A percentile compares a stretch with the other conserved stretches of the same genome.
These are phyloP conservation scores for Prototheca wickerhamii DNA, from an alignment of 163 green algal species.

Conservation along the genomic window DNA sequence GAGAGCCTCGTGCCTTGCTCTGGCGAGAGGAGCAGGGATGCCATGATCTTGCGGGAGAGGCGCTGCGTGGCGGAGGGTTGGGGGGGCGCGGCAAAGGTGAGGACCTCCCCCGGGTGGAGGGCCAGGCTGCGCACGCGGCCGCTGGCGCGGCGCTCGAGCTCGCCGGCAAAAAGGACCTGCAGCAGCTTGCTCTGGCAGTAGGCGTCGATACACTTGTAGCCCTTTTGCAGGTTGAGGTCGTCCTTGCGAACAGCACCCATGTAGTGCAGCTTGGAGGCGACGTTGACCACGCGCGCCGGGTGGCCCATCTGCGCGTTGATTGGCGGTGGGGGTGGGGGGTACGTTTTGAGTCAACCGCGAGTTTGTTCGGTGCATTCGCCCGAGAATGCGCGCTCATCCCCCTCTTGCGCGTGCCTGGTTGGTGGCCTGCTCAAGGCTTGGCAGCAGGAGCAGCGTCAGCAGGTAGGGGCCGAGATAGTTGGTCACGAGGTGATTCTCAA, in stretches of 20 bases:
- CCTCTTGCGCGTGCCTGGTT: neutral
- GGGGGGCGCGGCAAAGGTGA: constrained; percentile 71
- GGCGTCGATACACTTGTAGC: constrained; percentile 34
- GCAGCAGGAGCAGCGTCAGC: constrained; percentile 55
- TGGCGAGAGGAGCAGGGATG: constrained; percentile 32
- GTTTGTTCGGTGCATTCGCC: too few species aligned
- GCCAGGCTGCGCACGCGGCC: constrained; percentile 33
- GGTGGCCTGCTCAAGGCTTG: constrained; percentile 33
- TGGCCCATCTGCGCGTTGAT: neutral
- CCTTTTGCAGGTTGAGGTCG: constrained; percentile 26
- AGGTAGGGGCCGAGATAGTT: constrained; percentile 52
- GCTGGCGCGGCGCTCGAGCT: constrained; percentile 47
- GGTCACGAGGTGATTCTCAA: constrained; percentile 47
- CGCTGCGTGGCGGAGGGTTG: constrained; percentile 53
- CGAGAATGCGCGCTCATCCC: too few species aligned
- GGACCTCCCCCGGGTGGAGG: constrained; percentile 78
- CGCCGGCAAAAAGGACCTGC: constrained; percentile 59
- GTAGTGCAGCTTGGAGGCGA: constrained; percentile 54
- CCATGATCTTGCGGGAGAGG: constrained; percentile 34
- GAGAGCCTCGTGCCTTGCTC: constrained; percentile 15
- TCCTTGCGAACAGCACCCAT: constrained; percentile 25
- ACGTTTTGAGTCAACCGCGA: neutral
- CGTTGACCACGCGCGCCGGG: constrained; percentile 44
- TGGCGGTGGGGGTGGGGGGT: neutral
- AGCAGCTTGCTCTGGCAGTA: constrained; percentile 72